Conservation (phyloP, 2,329 filamentous ascomycete species). For the Ustulina deusta region DNA sequence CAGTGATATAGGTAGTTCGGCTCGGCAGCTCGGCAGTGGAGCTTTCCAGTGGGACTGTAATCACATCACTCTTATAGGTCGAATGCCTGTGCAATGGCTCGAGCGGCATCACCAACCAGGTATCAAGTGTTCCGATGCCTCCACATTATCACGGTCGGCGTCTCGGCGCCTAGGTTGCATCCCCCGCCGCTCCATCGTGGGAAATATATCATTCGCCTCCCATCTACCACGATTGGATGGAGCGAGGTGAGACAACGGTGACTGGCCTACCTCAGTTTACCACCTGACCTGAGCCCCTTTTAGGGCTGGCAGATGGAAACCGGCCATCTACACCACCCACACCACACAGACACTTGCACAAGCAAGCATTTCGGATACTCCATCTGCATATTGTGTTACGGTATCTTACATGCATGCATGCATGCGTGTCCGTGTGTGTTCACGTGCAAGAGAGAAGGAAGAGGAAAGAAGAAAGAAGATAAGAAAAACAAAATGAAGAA, state of each 20-base stretch:
- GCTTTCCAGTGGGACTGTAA: slow-evolving; percentile 17
- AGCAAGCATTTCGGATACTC: not conserved
- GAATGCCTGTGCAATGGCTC: not conserved
- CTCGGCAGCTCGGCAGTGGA: slow-evolving; percentile 36
- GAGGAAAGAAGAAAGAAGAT: not conserved
- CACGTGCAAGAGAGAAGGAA: not conserved
- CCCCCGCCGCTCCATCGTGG: not conserved
- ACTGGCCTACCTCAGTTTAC: not conserved
- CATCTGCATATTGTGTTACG: not conserved
- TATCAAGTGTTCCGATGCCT: slow-evolving; percentile 1
- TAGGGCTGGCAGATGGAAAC: not conserved
- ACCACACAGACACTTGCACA: not conserved
- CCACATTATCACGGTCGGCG: slow-evolving; percentile 11
- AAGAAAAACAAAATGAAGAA: not conserved
- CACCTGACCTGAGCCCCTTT: not conserved
- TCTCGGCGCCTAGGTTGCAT: slow-evolving; percentile 24
- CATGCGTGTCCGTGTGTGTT: not conserved
- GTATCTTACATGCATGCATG: slow-evolving; percentile 15
- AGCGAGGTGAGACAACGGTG: slow-evolving; percentile 25
- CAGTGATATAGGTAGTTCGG: slow-evolving; percentile 29
- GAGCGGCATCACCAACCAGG: slow-evolving; percentile 13
- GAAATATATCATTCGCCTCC: not conserved
- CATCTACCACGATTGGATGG: slow-evolving; percentile 1
- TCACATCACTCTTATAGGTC: slow-evolving; percentile 10
- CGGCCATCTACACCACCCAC: not conserved